A percentile compares a stretch with the other conserved stretches of the same genome.
These are phyloP conservation scores for Pseudoneurospora amorphoporcata DNA, from an alignment of 495 filamentous ascomycete genomes.

Conservation along the genomic window DNA sequence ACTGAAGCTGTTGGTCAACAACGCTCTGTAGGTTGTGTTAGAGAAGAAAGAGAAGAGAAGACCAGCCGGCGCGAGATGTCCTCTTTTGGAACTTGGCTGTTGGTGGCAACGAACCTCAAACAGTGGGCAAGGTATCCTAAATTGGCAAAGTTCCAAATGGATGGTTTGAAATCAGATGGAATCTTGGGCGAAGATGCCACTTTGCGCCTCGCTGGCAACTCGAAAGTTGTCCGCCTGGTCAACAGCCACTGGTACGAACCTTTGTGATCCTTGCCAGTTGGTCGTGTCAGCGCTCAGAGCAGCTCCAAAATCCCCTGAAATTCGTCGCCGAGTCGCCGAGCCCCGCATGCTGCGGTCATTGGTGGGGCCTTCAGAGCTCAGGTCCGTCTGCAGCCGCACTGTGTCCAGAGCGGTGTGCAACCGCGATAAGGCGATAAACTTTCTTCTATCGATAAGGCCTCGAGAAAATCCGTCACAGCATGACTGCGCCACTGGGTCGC, in stretches of 20 bases:
- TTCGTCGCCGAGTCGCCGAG: background rate
- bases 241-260: conserved; percentile 1
- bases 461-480: background rate
- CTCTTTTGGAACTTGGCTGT: background rate
- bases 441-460: background rate
- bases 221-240: background rate
- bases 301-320: background rate
- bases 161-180: conserved; percentile 21
- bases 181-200: conserved; percentile 22
- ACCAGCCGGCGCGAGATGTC: background rate
- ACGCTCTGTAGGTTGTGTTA: background rate
- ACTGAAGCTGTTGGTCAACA: background rate
- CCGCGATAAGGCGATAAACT: background rate
- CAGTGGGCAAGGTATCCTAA: background rate
- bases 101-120: background rate
- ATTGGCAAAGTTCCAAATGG: background rate
- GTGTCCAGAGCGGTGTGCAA: background rate
- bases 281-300: background rate
- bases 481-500: background rate
- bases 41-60: background rate
- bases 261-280: conserved; percentile 1
- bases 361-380: background rate
- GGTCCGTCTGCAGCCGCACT: background rate
- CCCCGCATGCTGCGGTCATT: background rate
- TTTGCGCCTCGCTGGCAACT: conserved; percentile 13